phyloP scores from a whole-genome alignment of 768 basidiomycete genomes.

The Rhizopogon vesiculosus region DNA sequence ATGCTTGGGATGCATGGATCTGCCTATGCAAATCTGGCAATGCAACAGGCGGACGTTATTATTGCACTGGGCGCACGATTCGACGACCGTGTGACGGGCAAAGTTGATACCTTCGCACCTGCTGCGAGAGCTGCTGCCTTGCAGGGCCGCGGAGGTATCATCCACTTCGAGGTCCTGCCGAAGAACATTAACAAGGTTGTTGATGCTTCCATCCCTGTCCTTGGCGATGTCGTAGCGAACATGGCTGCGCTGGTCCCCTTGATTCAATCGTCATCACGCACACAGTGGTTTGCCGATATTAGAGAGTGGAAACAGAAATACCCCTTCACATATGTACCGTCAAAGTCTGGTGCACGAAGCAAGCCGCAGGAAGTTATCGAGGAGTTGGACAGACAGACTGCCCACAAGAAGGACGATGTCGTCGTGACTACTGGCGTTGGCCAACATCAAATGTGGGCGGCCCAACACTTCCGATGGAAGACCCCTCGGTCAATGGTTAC shows the following conservation, averaged over 20 bases:
- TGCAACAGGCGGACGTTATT: constrained; percentile 96
- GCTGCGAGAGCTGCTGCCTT: constrained; percentile 82
- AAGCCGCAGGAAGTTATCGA: constrained; percentile 97
- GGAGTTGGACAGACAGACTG: constrained; percentile 84
- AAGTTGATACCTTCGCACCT: constrained; percentile 84
- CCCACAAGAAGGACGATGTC: constrained; percentile 78
- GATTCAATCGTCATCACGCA: constrained; percentile 59
- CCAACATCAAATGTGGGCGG: constrained; percentile 99
- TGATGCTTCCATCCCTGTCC: constrained; percentile 87
- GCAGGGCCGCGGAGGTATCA: constrained; percentile 89
- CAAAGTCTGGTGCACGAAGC: constrained; percentile 49
- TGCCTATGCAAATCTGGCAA: constrained; percentile 96
- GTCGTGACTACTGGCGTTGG: constrained; percentile 93
- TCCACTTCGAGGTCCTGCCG: constrained; percentile 97
- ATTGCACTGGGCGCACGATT: constrained; percentile 96
- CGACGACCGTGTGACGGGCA: constrained; percentile 97
- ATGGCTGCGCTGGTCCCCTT: constrained; percentile 77
- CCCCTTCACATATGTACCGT: constrained; percentile 84
- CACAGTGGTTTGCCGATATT: constrained; percentile 82
- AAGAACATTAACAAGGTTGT: constrained; percentile 99
- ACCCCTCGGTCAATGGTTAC: constrained; percentile 86
- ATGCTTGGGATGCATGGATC: constrained; percentile 99
- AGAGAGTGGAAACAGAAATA: constrained; percentile 79
- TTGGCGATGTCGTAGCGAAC: constrained; percentile 89
- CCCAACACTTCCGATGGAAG: constrained; percentile 90